Base-by-base conservation (phyloP, 2,329 filamentous ascomycete species). In the Sporothrix brunneoviolacea region DNA sequence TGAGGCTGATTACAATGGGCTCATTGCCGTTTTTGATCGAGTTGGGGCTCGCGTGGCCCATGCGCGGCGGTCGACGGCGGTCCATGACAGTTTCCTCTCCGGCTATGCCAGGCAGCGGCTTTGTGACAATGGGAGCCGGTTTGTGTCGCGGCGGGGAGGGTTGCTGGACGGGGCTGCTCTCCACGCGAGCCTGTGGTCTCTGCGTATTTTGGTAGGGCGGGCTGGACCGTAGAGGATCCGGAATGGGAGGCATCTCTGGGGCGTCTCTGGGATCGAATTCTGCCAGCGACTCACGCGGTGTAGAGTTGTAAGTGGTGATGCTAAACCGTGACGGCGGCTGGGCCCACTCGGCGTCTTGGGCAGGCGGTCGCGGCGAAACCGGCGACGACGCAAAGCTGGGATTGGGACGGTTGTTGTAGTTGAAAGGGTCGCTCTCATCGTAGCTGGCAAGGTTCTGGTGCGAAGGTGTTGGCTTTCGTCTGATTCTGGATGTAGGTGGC, bases 301-400 rank as follows among this genome's bases (percentile, higher is more conserved):
- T 75, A 2, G 80, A 78, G 21, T 76, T 73, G 59, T 77, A 82
- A 2, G 80, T 84, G 8, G 79, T 82, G 55, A 77, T 70, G 64
- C 81, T 86, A 63, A 84, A 86, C 40, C 78, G 76, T 43, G 80
- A 84, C 3, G 70, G 64, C 6, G 79, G 78, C 51, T 79, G 74
- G 12, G 68, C 65, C 70, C 73, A 74, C 33, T 74, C 61, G 13
- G 18, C 21, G 4, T 50, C 54, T 12, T 58, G 56, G 10, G 52
- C 51, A 15, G 55, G 57, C 19, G 56, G 59, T 15, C 50, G 50
- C 4, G 57, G 57, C 12, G 54, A 48, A 15, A 28, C 40, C 12
- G 48, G 44, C 4, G 51, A 44, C 28, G 53, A 16, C 15, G 16
- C 22, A 24, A 33, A 13, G 13, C 8, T 44, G 13, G 45, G 48